Evolutionary conservation across 2,329 filamentous ascomycete species (phyloP).

Genomic region (Tympanopsis confertula): DNA sequence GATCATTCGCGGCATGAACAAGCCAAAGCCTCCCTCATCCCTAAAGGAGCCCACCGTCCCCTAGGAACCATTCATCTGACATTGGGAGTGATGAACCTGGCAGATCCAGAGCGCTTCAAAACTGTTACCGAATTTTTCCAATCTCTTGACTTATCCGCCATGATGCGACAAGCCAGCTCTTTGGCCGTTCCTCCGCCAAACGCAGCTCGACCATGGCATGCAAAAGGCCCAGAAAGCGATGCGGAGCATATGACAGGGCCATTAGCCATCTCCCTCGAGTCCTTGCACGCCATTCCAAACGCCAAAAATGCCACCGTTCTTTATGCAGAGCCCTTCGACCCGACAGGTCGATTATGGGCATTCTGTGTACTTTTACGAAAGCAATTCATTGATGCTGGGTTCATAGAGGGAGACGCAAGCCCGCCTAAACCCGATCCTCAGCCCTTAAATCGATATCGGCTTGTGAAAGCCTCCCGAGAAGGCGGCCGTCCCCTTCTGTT

Average conservation of each 20-base stretch:
- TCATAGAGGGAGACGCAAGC: not conserved
- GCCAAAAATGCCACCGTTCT: not conserved
- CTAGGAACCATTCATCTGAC: not conserved
- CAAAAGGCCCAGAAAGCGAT: not conserved
- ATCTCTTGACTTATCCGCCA: not conserved
- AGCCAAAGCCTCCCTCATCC: not conserved
- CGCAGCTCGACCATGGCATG: not conserved
- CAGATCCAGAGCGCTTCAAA: not conserved
- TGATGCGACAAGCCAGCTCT: not conserved
- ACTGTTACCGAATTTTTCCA: not conserved
- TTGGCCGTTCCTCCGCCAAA: not conserved
- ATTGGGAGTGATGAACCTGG: not conserved
- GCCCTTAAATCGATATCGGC: not conserved
- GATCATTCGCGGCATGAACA: no score
- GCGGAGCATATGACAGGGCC: not conserved
- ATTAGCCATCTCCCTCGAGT: conserved; percentile 1
- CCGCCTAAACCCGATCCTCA: not conserved
- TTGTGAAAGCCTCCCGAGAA: no score
- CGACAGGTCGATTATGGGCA: not conserved
- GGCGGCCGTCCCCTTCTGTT: not conserved
- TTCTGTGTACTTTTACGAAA: not conserved
- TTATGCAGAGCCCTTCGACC: not conserved
- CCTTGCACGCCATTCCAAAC: not conserved
- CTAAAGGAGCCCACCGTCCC: not conserved
- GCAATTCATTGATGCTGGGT: not conserved